Evolutionary conservation across 768 basidiomycete species (phyloP), one percentile per base, ranked within the genome.

Genomic region (Lactarius evosmus): DNA sequence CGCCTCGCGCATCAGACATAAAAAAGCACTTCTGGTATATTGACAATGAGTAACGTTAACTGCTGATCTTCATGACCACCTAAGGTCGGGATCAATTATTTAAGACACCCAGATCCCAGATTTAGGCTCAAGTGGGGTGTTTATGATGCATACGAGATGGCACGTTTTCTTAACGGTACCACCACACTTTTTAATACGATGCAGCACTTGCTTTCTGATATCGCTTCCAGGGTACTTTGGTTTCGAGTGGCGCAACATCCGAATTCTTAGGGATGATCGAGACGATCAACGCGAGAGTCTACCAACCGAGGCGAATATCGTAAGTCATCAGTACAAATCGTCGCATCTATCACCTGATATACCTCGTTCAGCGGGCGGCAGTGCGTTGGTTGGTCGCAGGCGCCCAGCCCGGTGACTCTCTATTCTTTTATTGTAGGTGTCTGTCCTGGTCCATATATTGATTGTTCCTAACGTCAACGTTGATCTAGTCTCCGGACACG

Each of bases 31-130:
- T 5, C 0, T 56, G 0, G 61, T 62, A 56, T 22, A 55, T 56
- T 12, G 4, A 1, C n/a, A 11, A 14, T 5, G 12, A 22, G 29
- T 7, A 6, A 2, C 34, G 4, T 19, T 16, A 38, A 7, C n/a
- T 17, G 3, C 34, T 49, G 34, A 38, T 38, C 11, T 12, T 50
- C 19, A 56, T 22, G 4, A 22, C 17, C 2, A 5, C 29, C 27
- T 19, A 56, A 62, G 61, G 38, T 62, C 17, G 61, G 61, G 34
- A 56, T 25, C 55, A 40, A 62, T 40, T 62, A 56, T 9, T 12
- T 9, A 1, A 2, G 0, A 0, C 54, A 62, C 11, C n/a, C 0
- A 19, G 11, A 38, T 27, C 44, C 4, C 27, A 1, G 1, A 7
- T 38, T 56, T 4, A 4, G n/a, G 14, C 25, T 62, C 4, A 9